Evolutionary conservation across 371 early-diverging fungal species (phyloP).

Genomic region (Rhizoclosmatium hyalinum): DNA sequence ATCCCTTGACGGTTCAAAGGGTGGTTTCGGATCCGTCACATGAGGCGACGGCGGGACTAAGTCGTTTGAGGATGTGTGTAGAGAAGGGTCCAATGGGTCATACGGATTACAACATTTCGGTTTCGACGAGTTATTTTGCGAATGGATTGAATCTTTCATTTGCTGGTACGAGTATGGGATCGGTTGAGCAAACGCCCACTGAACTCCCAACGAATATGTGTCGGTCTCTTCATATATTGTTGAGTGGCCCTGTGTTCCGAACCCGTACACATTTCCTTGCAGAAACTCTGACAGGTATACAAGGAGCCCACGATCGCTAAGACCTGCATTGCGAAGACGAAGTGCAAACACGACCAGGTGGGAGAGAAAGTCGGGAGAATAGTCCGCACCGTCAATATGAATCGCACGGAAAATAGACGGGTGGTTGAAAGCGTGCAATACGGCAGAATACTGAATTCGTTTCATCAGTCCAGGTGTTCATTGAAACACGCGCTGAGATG

Average conservation of each 20-base stretch:
- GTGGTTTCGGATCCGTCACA: constrained; percentile 19
- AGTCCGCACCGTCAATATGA: constrained; percentile 80
- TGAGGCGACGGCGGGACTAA: constrained; percentile 8
- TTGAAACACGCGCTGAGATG: too few relatives aligned
- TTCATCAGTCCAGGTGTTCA: constrained; percentile 38
- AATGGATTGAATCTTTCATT: constrained; percentile 19
- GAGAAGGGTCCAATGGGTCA: constrained; percentile 15
- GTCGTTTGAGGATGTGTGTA: not conserved
- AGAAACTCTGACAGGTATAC: constrained; percentile 83
- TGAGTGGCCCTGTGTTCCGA: constrained; percentile 87
- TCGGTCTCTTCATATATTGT: constrained; percentile 87
- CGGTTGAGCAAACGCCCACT: constrained; percentile 45
- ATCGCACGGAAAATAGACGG: constrained; percentile 87
- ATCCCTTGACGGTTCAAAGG: constrained; percentile 21
- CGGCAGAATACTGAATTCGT: constrained; percentile 72
- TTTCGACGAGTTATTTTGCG: constrained; percentile 1
- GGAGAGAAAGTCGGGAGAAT: constrained; percentile 80
- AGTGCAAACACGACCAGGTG: constrained; percentile 82
- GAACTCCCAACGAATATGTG: constrained; percentile 71
- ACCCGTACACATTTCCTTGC: constrained; percentile 80
- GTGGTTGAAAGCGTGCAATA: constrained; percentile 82
- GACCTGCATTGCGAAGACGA: constrained; percentile 71
- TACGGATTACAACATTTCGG: constrained; percentile 17
- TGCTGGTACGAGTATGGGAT: constrained; percentile 24
- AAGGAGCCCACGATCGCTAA: constrained; percentile 83